Base-by-base conservation (phyloP, 352 stramenopile species). In the Elongisporangium prolatum region DNA sequence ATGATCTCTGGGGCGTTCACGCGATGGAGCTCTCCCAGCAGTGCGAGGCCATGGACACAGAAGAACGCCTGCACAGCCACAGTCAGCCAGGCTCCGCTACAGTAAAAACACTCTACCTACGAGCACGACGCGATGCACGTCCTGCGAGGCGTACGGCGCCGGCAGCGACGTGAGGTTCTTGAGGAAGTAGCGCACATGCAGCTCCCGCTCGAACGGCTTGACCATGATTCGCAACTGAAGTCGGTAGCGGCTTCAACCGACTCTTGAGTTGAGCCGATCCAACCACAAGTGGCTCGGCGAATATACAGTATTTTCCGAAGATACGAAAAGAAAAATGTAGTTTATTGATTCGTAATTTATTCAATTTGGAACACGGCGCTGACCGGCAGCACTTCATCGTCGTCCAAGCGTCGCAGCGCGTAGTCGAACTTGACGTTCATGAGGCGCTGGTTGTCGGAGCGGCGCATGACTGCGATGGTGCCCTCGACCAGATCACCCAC, bases 391-490 rank as follows among this genome's bases (percentile, higher is more conserved):
- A 66, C 68, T 54, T 67, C 63, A 40, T 72, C 58, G 53, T 82
- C 65, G 49, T 92, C 86, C 14, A 72, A 67, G 52, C 80, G 84
- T 54, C 77, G 72, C 11, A 95, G 67, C 52, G 77, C 73, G 62
- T 88, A 89, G 49, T 92, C 79, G 52, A 91, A 91, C 75, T 92
- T 91, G 63, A 95, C 86, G 61, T 93, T 95, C 77, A 95, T 89
- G 57, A 95, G 74, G 52, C 86, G 80, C 69, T 95, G 86, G 71
- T 95, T 95, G 71, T 95, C 84, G 17, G 74, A 61, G 61, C 86
- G 84, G 52, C 86, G 80, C 58, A 75, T 80, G 57, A 95, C 83
- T n/a, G 72, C 47, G 61, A 95, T 81, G 34, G 81, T 72, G 48
- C 86, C 86, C 21, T 82, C 67, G 47, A 95, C 59, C 20, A 84